Evolutionary conservation across 129 eudicot species (phyloP), one percentile per base, ranked within the genome.

Genomic region (Oenanthe sinensis): DNA sequence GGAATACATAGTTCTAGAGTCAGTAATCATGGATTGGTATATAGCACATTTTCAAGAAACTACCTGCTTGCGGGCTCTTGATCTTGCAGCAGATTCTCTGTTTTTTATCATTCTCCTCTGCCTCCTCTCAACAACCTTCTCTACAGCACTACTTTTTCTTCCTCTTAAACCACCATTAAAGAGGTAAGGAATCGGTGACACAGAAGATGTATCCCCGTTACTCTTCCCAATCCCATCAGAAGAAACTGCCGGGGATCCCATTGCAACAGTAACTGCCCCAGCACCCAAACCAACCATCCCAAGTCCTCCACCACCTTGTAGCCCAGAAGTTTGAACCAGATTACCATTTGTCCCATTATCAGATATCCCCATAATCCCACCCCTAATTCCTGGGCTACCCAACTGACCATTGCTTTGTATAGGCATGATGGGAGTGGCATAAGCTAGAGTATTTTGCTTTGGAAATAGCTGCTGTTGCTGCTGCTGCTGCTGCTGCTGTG

Each of bases 51-150:
- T n/a, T 24, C 33, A 24, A 69, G n/a, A 39, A 36, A 46, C 16
- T 75, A 94, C 99, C 97, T 95, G 97, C 80, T 92, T 95, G 43
- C 99, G 96, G 82, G 97, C 97, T 60, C 97, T 84, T 72, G 99
- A 95, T 80, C 99, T 86, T 16, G 99, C 99, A 80, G 99, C 99
- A 9, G 97, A 95, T 70, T 92, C 99, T 58, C 99, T 79, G 79
- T 95, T 95, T 82, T 95, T 95, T 26, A 95, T 91, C 99, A 95
- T 95, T 33, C 99, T 86, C 78, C 94, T 90, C 76, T 95, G 99
- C 80, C 99, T 86, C 85, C 99, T 83, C 81, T 95, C 99, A 26
- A 90, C 91, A 30, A 90, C 97, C 78, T 90, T 95, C 80, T 92
- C 99, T 71, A 92, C 84, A 52, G 97, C 75, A 68, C 86, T 81